Evolutionary conservation across 495 filamentous ascomycete species (phyloP).

Genomic region (Penicillium cinerascens): DNA sequence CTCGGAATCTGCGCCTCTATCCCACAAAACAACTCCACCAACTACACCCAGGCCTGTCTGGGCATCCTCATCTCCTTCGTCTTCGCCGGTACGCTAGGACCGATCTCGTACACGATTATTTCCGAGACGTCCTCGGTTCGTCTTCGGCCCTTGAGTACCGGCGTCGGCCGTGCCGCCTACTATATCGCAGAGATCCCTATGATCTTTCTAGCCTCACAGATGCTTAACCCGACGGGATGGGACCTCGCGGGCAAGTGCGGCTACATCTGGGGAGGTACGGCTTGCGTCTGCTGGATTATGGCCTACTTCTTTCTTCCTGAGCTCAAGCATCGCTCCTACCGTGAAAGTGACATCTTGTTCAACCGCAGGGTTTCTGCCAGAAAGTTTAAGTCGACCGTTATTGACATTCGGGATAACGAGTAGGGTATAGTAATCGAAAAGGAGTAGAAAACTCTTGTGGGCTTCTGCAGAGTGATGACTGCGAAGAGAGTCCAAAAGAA

Average conservation of each 20-base stretch:
- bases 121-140: constrained; percentile 55
- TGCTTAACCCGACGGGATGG: constrained; percentile 42
- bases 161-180: constrained; percentile 49
- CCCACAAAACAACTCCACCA: constrained; percentile 24
- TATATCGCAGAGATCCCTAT: constrained; percentile 44
- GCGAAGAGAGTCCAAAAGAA: too few species aligned
- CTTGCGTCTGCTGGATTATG: constrained; percentile 22
- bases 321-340: constrained; percentile 35
- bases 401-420: constrained; percentile 51
- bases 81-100: constrained; percentile 41
- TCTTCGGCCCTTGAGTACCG: constrained; percentile 48
- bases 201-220: constrained; percentile 47
- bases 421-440: constrained; percentile 13
- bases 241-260: constrained; percentile 33
- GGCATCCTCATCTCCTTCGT: constrained; percentile 52
- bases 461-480: too few species aligned
- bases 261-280: constrained; percentile 34
- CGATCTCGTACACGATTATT: constrained; percentile 55
- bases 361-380: constrained; percentile 27
- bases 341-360: constrained; percentile 45
- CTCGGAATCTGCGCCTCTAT: constrained; percentile 49
- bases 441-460: neutral
- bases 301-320: constrained; percentile 34
- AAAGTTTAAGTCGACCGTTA: constrained; percentile 41
- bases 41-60: constrained; percentile 46